Percentiles rank a stretch among this genome's conserved stretches.
Evolutionary conservation across 495 filamentous ascomycete genomes (phyloP).

Genomic region (Cryomyces minteri): DNA sequence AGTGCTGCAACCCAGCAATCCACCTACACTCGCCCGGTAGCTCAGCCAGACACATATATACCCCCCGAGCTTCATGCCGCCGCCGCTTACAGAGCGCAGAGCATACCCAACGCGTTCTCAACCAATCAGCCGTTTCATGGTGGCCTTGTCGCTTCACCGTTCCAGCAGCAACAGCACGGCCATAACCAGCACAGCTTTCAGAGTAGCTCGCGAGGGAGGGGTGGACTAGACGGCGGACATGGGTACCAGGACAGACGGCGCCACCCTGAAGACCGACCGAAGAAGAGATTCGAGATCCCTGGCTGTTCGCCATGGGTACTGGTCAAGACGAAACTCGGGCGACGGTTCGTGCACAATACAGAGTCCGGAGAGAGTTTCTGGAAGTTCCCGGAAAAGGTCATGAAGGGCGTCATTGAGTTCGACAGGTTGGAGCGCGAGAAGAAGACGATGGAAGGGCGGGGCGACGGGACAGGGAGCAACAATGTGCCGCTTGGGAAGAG

Average conservation of each 20-base stretch:
- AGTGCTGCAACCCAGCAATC: conserved; percentile 73
- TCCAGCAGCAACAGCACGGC: neutral
- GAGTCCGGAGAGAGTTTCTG: conserved; percentile 77
- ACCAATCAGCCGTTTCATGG: neutral
- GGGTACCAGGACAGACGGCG: conserved; percentile 27
- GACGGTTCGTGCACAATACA: conserved; percentile 76
- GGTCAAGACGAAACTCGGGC: conserved; percentile 73
- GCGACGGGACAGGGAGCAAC: too few relatives aligned
- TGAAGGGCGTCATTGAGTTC: conserved; percentile 59
- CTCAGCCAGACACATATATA: conserved; percentile 14
- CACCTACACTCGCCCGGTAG: conserved; percentile 57
- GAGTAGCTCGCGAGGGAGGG: conserved; percentile 2
- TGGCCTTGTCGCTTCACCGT: neutral
- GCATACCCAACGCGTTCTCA: neutral
- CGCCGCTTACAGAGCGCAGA: neutral
- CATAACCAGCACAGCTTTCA: neutral
- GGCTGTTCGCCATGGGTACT: conserved; percentile 79
- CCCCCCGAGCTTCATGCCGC: neutral
- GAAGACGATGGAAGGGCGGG: conserved; percentile 5
- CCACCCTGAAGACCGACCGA: conserved; percentile 62
- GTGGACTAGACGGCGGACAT: conserved; percentile 2
- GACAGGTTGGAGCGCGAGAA: conserved; percentile 36
- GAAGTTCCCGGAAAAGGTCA: conserved; percentile 46
- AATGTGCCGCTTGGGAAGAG: conserved; percentile 10
- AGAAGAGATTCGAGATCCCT: conserved; percentile 58